Percentiles rank a stretch among this genome's conserved stretches.
Evolutionary conservation across 176 grass and related monocot genomes (phyloP).

Genomic region (Cenchrus fungigraminus): DNA sequence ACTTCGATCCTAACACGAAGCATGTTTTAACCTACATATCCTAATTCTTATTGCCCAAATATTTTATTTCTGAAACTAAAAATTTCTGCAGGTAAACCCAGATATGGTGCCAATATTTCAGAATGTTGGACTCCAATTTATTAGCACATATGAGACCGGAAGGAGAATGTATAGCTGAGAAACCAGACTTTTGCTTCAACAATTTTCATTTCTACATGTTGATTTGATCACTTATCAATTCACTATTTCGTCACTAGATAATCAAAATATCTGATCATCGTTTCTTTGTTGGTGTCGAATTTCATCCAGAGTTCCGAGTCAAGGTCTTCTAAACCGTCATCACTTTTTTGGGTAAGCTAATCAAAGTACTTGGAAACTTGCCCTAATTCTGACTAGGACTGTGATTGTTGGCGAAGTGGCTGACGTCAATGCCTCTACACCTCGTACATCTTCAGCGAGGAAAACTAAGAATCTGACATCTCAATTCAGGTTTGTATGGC

Average conservation of each 20-base stretch:
- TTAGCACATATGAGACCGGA: constrained; percentile 70
- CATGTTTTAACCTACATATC: not conserved
- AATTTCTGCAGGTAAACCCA: constrained; percentile 67
- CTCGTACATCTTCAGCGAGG: too few relatives aligned
- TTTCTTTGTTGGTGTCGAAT: constrained; percentile 85
- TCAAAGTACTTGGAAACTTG: not conserved
- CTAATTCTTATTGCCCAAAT: not conserved
- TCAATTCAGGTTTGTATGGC: constrained; percentile 20
- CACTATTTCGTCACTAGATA: constrained; percentile 57
- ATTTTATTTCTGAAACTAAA: constrained; percentile 4
- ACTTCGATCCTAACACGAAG: constrained; percentile 59
- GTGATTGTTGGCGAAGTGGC: too few relatives aligned
- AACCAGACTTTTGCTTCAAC: not conserved
- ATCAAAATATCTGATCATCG: constrained; percentile 78
- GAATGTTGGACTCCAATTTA: constrained; percentile 70
- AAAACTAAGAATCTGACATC: too few relatives aligned
- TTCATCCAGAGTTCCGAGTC: constrained; percentile 98
- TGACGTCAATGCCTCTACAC: too few relatives aligned
- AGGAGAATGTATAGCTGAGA: constrained; percentile 57
- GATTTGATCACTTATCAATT: too few relatives aligned
- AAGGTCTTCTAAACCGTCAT: constrained; percentile 81
- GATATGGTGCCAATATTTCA: constrained; percentile 68
- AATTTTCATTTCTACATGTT: not conserved
- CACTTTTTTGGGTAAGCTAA: constrained; percentile 80
- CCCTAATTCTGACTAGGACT: too few relatives aligned